Base-by-base conservation (phyloP, 345 rosid species). In the Kernera saxatilis region DNA sequence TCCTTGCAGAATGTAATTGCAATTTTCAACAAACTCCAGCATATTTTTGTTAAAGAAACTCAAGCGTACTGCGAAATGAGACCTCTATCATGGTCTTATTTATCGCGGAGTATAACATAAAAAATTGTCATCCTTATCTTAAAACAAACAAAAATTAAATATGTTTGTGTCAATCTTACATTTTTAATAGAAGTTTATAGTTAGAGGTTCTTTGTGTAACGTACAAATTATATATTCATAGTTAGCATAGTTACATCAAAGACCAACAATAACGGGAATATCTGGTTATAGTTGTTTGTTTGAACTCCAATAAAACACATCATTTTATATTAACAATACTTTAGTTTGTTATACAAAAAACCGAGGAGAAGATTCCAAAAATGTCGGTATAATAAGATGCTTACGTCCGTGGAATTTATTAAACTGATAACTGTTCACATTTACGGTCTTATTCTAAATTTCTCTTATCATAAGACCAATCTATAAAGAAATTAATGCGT, bases 331-430 rank as follows among this genome's bases (percentile, higher is more conserved):
- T 18, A 13, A 41, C 22, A n/a, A 21, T 41, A 56, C 8, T 43
- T 29, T 8, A 30, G 26, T 39, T 69, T 18, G 11, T 11, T 69
- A 56, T 35, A 22, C 67, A 59, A 36, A 46, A 46, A 35, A 25
- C 18, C 18, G 40, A 50, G 49, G 50, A 48, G 67, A 59, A 48
- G 67, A 70, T 48, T 59, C 67, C 60, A 59, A 59, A 48, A 14
- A 17, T 66, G 35, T 45, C 50, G 15, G 37, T 45, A 23, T 8
- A 8, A 36, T 50, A 59, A 70, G 60, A 36, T 49, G 61, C 50
- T 39, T 29, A 48, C 61, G 35, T 40, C 59, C 53, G 43, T 60
- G 41, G 40, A 60, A 22, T 39, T 60, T 41, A 19, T 39, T 4
- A 61, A 48, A 13, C 30, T 57, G 45, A n/a, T 44, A 14, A 44